A percentile compares a stretch with the other conserved stretches of the same genome.
Evolutionary conservation across 208 protist species (phyloP).

Genomic region (Wallacemonas sp.): DNA sequence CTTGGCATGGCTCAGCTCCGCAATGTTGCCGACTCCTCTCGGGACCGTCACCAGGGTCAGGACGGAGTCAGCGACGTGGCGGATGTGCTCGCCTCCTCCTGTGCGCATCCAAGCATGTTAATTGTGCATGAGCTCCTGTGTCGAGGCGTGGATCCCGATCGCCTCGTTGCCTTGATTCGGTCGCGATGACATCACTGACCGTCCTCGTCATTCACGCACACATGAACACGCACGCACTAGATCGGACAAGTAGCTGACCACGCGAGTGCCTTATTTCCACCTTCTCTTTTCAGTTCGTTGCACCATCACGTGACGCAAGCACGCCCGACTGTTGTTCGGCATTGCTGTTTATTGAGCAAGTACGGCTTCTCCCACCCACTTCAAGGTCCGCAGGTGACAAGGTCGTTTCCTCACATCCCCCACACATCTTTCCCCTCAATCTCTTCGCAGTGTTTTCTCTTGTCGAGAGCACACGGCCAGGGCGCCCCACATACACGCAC

Average conservation of each 20-base stretch:
- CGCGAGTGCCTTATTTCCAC: too few relatives aligned
- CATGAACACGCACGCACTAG: too few relatives aligned
- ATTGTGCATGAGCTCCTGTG: slow-evolving; percentile 46
- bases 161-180: slow-evolving; percentile 62
- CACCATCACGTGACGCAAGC: too few relatives aligned
- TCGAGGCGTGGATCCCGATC: slow-evolving; percentile 58
- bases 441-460: background rate
- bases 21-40: background rate
- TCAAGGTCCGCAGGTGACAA: too few relatives aligned
- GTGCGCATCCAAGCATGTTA: slow-evolving; percentile 8
- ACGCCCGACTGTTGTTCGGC: too few relatives aligned
- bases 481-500: background rate
- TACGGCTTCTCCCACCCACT: too few relatives aligned
- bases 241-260: too few relatives aligned
- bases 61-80: slow-evolving; percentile 19
- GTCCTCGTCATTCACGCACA: too few relatives aligned
- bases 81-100: slow-evolving; percentile 2
- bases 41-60: background rate
- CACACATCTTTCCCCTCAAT: too few relatives aligned
- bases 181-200: background rate
- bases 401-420: too few relatives aligned
- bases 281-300: too few relatives aligned
- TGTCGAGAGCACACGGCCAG: background rate
- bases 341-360: too few relatives aligned
- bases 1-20: background rate